Percentiles rank a stretch among this genome's conserved stretches.
Evolutionary conservation across 345 rosid species (phyloP).

Genomic region (Moricandia moricandioides): DNA sequence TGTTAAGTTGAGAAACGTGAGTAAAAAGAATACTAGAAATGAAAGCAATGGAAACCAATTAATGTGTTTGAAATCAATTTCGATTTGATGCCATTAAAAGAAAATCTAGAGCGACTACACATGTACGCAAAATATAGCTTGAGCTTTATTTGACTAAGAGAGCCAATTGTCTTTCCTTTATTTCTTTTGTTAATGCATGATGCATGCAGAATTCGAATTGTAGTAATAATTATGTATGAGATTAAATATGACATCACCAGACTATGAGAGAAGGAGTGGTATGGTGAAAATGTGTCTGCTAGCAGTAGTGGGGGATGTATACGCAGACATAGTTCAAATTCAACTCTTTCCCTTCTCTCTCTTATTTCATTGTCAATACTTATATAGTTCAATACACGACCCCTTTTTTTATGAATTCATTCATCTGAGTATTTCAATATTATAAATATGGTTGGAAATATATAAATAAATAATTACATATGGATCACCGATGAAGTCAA

Average conservation of each 20-base stretch:
- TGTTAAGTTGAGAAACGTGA: background rate
- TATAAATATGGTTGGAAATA: background rate
- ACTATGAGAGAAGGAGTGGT: constrained; percentile 11
- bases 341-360: constrained; percentile 5
- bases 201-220: constrained; percentile 14
- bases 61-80: background rate
- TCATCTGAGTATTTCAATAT: background rate
- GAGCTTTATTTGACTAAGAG: background rate
- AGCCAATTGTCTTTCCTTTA: background rate
- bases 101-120: background rate
- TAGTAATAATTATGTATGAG: background rate
- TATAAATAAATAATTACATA: background rate
- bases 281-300: constrained; percentile 36
- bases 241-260: constrained; percentile 9
- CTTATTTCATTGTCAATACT: constrained; percentile 17
- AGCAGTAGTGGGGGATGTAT: constrained; percentile 24
- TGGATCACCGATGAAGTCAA: constrained; percentile 16
- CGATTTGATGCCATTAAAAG: background rate
- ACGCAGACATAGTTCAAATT: constrained; percentile 24
- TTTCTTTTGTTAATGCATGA: background rate
- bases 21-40: background rate
- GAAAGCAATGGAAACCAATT: background rate
- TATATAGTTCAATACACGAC: background rate
- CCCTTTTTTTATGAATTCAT: background rate
- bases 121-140: background rate